phyloP scores from a whole-genome alignment of 2,329 filamentous ascomycete species.

The Penicillium olsonii region DNA sequence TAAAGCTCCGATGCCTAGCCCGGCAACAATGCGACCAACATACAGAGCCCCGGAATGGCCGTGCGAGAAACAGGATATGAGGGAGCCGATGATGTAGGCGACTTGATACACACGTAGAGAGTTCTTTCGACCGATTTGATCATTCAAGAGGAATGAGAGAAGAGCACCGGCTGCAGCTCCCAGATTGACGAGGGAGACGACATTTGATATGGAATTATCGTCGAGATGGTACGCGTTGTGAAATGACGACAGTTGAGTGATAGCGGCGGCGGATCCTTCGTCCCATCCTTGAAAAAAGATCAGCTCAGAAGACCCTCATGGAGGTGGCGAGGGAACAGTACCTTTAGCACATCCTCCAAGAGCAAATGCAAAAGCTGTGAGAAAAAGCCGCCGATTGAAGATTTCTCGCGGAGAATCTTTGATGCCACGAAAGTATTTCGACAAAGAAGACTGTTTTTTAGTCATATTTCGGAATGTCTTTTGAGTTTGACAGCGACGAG shows the following conservation, averaged over 20 bases:
- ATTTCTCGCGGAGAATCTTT: slow-evolving; percentile 3
- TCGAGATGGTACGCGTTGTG: not conserved
- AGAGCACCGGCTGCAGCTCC: slow-evolving; percentile 32
- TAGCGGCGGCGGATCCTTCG: slow-evolving; percentile 6
- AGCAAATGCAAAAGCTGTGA: slow-evolving; percentile 5
- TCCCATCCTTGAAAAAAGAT: slow-evolving; percentile 1
- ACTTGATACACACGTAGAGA: slow-evolving; percentile 41
- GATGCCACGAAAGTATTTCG: not conserved
- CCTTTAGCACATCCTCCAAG: slow-evolving; percentile 29
- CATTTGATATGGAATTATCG: slow-evolving; percentile 25
- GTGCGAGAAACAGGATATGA: slow-evolving; percentile 20
- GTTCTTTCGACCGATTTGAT: slow-evolving; percentile 44
- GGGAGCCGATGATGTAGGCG: slow-evolving; percentile 27
- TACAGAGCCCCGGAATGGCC: slow-evolving; percentile 32
- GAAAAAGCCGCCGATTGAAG: slow-evolving; percentile 5
- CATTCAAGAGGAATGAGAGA: slow-evolving; percentile 43
- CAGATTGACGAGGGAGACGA: slow-evolving; percentile 42
- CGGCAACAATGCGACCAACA: slow-evolving; percentile 39
- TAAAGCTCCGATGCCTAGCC: slow-evolving; percentile 42
- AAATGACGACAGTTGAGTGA: slow-evolving; percentile 5
- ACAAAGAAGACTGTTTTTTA: not conserved
- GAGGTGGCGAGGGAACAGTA: not conserved
- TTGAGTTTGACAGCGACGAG: not conserved
- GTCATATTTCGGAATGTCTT: not conserved
- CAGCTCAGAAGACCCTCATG: not conserved